Evolutionary conservation across 495 filamentous ascomycete genomes (phyloP).

Genomic region (Trichoderma orchidacearum): DNA sequence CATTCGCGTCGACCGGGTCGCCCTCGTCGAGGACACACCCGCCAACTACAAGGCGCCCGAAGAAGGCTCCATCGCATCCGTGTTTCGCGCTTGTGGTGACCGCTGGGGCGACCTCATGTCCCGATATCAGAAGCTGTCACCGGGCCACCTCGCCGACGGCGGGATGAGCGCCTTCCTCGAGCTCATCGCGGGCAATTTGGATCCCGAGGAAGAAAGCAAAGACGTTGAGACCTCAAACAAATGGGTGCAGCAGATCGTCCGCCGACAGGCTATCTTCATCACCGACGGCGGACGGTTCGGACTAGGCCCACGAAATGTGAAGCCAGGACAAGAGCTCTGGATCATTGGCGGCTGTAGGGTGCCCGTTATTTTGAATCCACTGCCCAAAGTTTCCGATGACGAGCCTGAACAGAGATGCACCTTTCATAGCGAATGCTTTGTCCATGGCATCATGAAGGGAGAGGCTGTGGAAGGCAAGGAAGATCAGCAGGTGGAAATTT

Average conservation of each 20-base stretch:
- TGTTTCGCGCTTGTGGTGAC: neutral
- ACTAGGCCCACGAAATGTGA: neutral
- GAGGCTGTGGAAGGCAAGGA: neutral
- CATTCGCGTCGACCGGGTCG: neutral
- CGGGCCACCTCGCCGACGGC: neutral
- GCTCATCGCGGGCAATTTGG: neutral
- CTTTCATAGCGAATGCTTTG: conserved; percentile 1
- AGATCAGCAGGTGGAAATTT: neutral
- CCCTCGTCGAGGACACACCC: neutral
- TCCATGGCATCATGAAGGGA: neutral
- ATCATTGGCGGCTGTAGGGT: neutral
- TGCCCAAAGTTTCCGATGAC: neutral
- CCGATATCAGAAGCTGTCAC: neutral
- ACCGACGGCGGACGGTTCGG: neutral
- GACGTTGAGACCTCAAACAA: neutral
- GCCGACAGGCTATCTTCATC: neutral
- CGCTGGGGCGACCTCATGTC: neutral
- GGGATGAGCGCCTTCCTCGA: neutral
- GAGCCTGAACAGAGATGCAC: neutral
- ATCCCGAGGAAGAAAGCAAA: neutral
- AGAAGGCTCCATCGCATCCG: neutral
- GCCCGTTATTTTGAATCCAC: neutral
- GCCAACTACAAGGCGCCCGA: neutral
- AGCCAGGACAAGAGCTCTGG: neutral
- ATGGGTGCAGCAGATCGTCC: neutral